Evolutionary conservation across 352 stramenopile species (phyloP).

Genomic region (Phytophthora pseudosyringae): DNA sequence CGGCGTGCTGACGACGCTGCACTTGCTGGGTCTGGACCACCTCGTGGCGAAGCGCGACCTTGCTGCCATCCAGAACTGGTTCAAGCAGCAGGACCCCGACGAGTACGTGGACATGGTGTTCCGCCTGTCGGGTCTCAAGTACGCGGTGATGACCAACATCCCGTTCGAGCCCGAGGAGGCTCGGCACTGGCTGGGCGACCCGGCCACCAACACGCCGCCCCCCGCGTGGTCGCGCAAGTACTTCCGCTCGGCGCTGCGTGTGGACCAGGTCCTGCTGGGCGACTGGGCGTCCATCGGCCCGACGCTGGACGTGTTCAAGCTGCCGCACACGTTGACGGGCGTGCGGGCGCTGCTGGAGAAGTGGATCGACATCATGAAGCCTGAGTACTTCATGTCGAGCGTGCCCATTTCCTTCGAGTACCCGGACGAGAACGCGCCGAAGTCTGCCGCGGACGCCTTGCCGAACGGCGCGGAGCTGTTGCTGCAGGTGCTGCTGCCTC

Average conservation of each 20-base stretch:
- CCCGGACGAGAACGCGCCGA: constrained; percentile 35
- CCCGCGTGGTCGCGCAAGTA: constrained; percentile 63
- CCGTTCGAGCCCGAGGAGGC: constrained; percentile 81
- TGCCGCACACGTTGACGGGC: constrained; percentile 78
- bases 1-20: constrained; percentile 91
- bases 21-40: constrained; percentile 73
- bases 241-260: constrained; percentile 91
- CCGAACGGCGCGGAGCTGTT: constrained; percentile 74
- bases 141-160: constrained; percentile 97
- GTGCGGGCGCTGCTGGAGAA: constrained; percentile 83
- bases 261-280: constrained; percentile 92
- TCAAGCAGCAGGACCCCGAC: constrained; percentile 70
- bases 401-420: constrained; percentile 92
- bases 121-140: constrained; percentile 74
- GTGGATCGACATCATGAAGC: constrained; percentile 93
- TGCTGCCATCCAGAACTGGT: constrained; percentile 83
- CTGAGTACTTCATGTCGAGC: constrained; percentile 95
- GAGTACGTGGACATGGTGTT: constrained; percentile 86
- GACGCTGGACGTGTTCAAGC: constrained; percentile 57
- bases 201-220: constrained; percentile 43
- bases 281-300: constrained; percentile 82
- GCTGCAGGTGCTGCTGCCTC: constrained; percentile 88
- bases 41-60: constrained; percentile 83
- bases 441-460: constrained; percentile 22
- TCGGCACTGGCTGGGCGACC: constrained; percentile 60